Evolutionary conservation across 2,329 filamentous ascomycete species (phyloP), one percentile per base, ranked within the genome.

Genomic region (Fusarium sp.): DNA sequence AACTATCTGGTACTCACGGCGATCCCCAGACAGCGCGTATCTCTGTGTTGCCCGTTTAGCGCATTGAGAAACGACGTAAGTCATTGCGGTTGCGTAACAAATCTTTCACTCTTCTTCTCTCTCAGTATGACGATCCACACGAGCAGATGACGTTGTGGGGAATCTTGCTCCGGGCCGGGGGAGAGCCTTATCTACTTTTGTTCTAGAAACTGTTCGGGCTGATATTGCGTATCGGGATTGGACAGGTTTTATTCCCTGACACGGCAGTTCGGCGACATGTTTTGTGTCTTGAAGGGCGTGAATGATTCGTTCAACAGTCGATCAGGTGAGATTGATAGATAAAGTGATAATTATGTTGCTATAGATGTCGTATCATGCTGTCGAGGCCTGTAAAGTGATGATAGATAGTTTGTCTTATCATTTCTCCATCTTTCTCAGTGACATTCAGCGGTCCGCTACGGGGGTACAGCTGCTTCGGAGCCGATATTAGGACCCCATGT

Each of bases 71-170:
- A 52, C 38, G 38, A 32, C 34, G 49, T 68, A 55, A 55, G 40
- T 61, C 42, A 56, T 61, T 61, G 43, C 47, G 30, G 57, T 67
- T 71, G 68, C 66, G 69, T 71, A 69, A 70, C 54, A 62, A 65
- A 26, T 54, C 49, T 39, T 28, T 4, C 4, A 6, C 38, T 49
- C 52, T 45, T 46, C 21, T 24, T 39, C 24, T 9, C 52, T 34
- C 32, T 46, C 44, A 23, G 34, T 40, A 46, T 70, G 65, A 65
- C 50, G 65, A 58, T 69, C 68, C 62, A 69, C 68, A 34, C 36
- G 39, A 21, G 17, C 34, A n/a, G 34, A 62, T 70, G 69, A 68
- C 68, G 66, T 65, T 71, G 63, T 68, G 66, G 63, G 23, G 51
- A 47, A n/a, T 38, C 28, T 44, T 52, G 56, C 50, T 56, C 67